Base-by-base conservation (phyloP, 441 rosid genomes). In the Pelargonium australe region DNA sequence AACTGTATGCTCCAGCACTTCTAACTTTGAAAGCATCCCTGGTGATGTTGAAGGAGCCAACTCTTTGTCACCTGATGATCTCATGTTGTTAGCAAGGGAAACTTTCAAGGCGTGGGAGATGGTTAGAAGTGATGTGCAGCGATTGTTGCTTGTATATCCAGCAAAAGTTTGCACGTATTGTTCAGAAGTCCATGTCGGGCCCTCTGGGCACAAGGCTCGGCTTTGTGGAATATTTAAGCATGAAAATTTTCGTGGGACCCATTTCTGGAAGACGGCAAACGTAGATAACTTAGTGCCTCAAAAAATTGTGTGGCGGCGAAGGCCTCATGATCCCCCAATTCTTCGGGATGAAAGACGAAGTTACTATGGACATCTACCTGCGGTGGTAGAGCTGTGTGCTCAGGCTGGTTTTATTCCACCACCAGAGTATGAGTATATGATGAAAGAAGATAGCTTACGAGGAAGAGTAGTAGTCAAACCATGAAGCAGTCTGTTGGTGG, bases 361-460 rank as follows among this genome's bases (percentile, higher is more conserved):
- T 17, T 91, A 79, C 80, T 94, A 89, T 66, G 98, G 98, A 55
- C 98, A 85, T 70, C 90, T 93, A 16, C 97, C 95, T 0, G 91
- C 94, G 1, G 82, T 88, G 2, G 90, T 89, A 68, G 90, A 86
- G 75, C 77, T 94, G 63, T 91, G 96, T 68, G 76, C 82, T 58
- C 80, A 85, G 78, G 91, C 92, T n/a, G 95, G 97, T 71, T 89
- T 84, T n/a, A 19, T 82, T 69, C 68, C 75, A 71, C 90, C 91
- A 23, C 53, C 68, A 5, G 83, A 81, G 76, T 91, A 91, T 76
- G 67, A 17, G n/a, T 72, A 85, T 60, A 74, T 83, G 87, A 89
- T 91, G 95, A 94, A 94, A 83, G 67, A 75, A n/a, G 76, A 76
- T 62, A 95, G 98, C 73, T 80, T 80, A 61, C 64, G 90, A 34